Evolutionary conservation across 2,329 filamentous ascomycete genomes (phyloP).

Genomic region (Leptographium procerum): DNA sequence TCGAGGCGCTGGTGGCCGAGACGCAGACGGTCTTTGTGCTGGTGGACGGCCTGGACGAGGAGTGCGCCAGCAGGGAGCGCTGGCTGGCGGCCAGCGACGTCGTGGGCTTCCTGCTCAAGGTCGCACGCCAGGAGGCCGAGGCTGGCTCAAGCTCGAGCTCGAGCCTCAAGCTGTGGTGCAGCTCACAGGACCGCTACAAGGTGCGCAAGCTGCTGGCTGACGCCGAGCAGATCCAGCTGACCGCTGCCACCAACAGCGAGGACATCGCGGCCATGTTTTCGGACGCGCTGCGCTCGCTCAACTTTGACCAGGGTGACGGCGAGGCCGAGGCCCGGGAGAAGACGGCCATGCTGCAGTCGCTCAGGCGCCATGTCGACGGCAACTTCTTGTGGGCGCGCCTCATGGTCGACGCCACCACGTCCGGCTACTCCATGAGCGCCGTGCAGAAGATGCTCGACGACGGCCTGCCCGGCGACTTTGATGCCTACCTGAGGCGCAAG

Average conservation of each 20-base stretch:
- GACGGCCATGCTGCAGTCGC: background rate
- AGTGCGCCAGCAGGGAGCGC: background rate
- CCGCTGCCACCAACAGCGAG: background rate
- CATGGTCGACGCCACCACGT: background rate
- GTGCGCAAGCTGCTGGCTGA: background rate
- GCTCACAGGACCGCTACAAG: background rate
- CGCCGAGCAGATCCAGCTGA: background rate
- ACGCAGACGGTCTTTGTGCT: background rate
- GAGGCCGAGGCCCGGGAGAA: too few species aligned
- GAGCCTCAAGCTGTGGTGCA: slow-evolving; percentile 2
- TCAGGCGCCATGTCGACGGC: background rate
- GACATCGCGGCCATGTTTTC: background rate
- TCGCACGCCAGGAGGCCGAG: background rate
- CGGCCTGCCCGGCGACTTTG: background rate
- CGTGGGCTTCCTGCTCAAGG: background rate
- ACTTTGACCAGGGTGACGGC: background rate
- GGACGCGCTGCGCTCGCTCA: background rate
- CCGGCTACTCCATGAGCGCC: background rate
- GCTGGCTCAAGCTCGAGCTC: too few species aligned
- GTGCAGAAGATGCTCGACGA: background rate
- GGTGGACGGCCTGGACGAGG: slow-evolving; percentile 1
- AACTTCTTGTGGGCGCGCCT: slow-evolving; percentile 2
- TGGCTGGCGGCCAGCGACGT: background rate
- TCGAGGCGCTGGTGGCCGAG: background rate
- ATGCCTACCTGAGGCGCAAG: slow-evolving; percentile 1